Conservation (phyloP, 768 basidiomycete genomes). For the Hericium rajendrae region DNA sequence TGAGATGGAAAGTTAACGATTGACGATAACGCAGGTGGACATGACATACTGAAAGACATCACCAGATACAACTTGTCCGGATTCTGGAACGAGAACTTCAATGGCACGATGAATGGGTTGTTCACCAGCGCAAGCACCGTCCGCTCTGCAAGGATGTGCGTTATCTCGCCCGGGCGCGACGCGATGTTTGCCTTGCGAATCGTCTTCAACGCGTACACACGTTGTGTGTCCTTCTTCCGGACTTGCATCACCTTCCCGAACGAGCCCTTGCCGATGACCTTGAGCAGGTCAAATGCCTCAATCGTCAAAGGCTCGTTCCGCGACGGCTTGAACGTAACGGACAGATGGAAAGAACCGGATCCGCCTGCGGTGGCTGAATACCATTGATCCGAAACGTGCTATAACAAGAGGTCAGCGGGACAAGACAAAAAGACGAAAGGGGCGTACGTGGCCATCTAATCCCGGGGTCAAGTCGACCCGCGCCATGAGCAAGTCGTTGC, state of each 20-base stretch:
- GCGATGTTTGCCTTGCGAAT: constrained; percentile 98
- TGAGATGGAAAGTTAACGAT: constrained; percentile 19
- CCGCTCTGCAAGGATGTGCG: constrained; percentile 93
- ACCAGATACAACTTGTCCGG: constrained; percentile 96
- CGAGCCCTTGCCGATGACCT: constrained; percentile 95
- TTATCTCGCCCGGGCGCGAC: constrained; percentile 91
- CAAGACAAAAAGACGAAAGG: constrained; percentile 2
- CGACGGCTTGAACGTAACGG: constrained; percentile 86
- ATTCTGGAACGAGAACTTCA: constrained; percentile 98
- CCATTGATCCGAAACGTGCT: constrained; percentile 89
- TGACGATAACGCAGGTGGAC: neutral
- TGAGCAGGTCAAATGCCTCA: constrained; percentile 92
- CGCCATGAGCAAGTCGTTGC: constrained; percentile 92
- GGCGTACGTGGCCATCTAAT: constrained; percentile 63
- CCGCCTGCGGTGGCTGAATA: constrained; percentile 68
- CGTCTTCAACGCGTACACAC: constrained; percentile 96
- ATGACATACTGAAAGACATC: constrained; percentile 78
- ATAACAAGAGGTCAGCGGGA: constrained; percentile 1
- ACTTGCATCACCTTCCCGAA: constrained; percentile 99
- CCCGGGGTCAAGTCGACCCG: constrained; percentile 82
- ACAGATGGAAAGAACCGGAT: constrained; percentile 88
- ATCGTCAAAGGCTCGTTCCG: constrained; percentile 84
- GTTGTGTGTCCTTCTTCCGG: constrained; percentile 94
- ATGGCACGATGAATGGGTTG: constrained; percentile 97
- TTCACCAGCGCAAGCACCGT: constrained; percentile 96